Conservation (phyloP, 2,329 filamentous ascomycete species). For the Colletotrichum musicola region DNA sequence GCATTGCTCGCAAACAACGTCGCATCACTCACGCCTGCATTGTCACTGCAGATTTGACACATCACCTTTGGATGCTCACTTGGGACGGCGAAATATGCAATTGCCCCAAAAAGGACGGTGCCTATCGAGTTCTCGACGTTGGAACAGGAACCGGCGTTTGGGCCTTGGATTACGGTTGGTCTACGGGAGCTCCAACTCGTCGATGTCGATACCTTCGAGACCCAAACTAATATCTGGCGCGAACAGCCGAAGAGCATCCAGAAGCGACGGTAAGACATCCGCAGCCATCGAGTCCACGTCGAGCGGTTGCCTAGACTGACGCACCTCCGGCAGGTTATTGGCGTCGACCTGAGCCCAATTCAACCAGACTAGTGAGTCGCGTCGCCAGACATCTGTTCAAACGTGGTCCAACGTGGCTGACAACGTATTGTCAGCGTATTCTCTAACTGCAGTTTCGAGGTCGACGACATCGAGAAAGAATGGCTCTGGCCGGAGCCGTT, state of each 20-base stretch:
- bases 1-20: no score
- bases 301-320: not conserved
- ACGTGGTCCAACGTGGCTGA: no score
- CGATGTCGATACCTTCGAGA: fast-evolving
- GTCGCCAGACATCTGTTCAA: no score
- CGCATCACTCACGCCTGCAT: not conserved
- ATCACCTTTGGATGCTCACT: slow-evolving; percentile 14
- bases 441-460: slow-evolving; percentile 60
- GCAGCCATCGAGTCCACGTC: no score
- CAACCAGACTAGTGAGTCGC: slow-evolving; percentile 46
- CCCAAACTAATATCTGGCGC: no score
- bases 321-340: slow-evolving; percentile 38
- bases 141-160: slow-evolving; percentile 30
- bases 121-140: slow-evolving; percentile 8
- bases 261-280: slow-evolving; percentile 42
- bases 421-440: slow-evolving; percentile 41
- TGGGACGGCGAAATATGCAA: slow-evolving; percentile 4
- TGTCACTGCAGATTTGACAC: not conserved
- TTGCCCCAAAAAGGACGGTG: slow-evolving; percentile 15
- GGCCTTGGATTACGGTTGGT: slow-evolving; percentile 39
- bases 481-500: slow-evolving; percentile 50
- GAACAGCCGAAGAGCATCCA: slow-evolving; percentile 47
- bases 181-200: not conserved
- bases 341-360: slow-evolving; percentile 51
- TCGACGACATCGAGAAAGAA: slow-evolving; percentile 51